Evolutionary conservation across 495 filamentous ascomycete genomes (phyloP).

Genomic region (Hypoxylon cercidicola): DNA sequence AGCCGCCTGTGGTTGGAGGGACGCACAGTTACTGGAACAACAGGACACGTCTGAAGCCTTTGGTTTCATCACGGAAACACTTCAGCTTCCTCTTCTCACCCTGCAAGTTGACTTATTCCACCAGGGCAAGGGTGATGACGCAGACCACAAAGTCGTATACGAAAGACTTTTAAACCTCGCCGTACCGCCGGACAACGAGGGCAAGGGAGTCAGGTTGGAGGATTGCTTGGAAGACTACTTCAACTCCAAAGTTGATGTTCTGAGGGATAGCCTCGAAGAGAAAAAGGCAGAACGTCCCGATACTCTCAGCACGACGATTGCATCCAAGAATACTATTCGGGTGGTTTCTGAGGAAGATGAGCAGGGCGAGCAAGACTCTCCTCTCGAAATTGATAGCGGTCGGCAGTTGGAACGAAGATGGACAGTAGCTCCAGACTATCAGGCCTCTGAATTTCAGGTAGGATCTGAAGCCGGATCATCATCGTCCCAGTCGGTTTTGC

Average conservation of each 20-base stretch:
- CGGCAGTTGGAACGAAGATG: slow-evolving; percentile 44
- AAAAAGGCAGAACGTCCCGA: slow-evolving; percentile 54
- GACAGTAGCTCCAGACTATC: slow-evolving; percentile 46
- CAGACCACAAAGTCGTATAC: slow-evolving; percentile 94
- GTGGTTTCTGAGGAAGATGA: slow-evolving; percentile 49
- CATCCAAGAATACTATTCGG: slow-evolving; percentile 50
- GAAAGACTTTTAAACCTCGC: slow-evolving; percentile 93
- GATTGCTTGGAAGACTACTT: slow-evolving; percentile 94
- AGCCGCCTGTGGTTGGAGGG: slow-evolving; percentile 90
- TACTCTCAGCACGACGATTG: slow-evolving; percentile 22
- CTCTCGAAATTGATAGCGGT: slow-evolving; percentile 9
- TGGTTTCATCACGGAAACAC: slow-evolving; percentile 87
- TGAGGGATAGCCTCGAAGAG: slow-evolving; percentile 70
- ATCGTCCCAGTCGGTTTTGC: slow-evolving; percentile 32
- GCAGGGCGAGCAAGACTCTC: slow-evolving; percentile 12
- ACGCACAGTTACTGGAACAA: slow-evolving; percentile 77
- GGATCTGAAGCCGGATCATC: slow-evolving; percentile 30
- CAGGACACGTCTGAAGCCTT: slow-evolving; percentile 97
- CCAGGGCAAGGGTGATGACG: slow-evolving; percentile 80
- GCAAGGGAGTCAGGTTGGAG: slow-evolving; percentile 77
- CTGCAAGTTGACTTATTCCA: slow-evolving; percentile 96
- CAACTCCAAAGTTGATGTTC: slow-evolving; percentile 92
- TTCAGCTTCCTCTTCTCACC: slow-evolving; percentile 88
- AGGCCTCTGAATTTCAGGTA: slow-evolving; percentile 23
- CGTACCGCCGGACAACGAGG: slow-evolving; percentile 72